A percentile compares a stretch with the other conserved stretches of the same genome.
These are phyloP conservation scores for Pythium vanterpoolii DNA, from an alignment of 352 stramenopile species.

Conservation along the genomic window DNA sequence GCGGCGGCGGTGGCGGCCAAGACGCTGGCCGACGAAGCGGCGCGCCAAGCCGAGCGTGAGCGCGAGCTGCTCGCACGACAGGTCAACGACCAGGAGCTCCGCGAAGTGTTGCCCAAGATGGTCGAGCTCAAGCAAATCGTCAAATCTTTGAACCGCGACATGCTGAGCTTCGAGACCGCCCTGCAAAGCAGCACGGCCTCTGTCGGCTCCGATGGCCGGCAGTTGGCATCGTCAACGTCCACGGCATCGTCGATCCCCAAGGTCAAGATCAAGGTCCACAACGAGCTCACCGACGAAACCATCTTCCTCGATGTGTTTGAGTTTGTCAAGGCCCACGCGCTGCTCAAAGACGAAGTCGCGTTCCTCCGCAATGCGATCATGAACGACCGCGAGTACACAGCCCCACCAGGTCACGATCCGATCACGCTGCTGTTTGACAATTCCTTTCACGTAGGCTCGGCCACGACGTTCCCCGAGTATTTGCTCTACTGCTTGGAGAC, in stretches of 20 bases:
- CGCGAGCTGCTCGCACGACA: slow-evolving; percentile 68
- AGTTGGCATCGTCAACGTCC: not conserved
- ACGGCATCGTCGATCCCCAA: slow-evolving; percentile 49
- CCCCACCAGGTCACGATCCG: slow-evolving; percentile 83
- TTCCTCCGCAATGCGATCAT: slow-evolving; percentile 91
- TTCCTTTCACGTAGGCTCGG: slow-evolving; percentile 89
- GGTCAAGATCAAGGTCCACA: slow-evolving; percentile 90
- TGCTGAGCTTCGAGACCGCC: slow-evolving; percentile 90
- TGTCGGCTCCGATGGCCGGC: slow-evolving; percentile 34
- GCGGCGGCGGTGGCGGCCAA: slow-evolving; percentile 17
- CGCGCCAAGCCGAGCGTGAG: slow-evolving; percentile 47
- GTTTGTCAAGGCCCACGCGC: slow-evolving; percentile 85
- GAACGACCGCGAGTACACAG: slow-evolving; percentile 85
- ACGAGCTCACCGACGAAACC: slow-evolving; percentile 83
- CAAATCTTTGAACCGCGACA: slow-evolving; percentile 85
- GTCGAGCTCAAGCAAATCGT: slow-evolving; percentile 91
- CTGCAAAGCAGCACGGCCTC: slow-evolving; percentile 66
- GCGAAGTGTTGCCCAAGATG: slow-evolving; percentile 91
- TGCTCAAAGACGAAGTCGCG: slow-evolving; percentile 84
- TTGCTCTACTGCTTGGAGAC: slow-evolving; percentile 92
- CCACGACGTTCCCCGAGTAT: slow-evolving; percentile 92
- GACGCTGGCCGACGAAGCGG: slow-evolving; percentile 28
- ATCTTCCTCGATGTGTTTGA: slow-evolving; percentile 94
- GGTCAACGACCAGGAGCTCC: slow-evolving; percentile 90
- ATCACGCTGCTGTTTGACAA: slow-evolving; percentile 92